Evolutionary conservation across 768 basidiomycete genomes (phyloP), one percentile per base, ranked within the genome.

Genomic region (Tylopilus cervinicoccineus): DNA sequence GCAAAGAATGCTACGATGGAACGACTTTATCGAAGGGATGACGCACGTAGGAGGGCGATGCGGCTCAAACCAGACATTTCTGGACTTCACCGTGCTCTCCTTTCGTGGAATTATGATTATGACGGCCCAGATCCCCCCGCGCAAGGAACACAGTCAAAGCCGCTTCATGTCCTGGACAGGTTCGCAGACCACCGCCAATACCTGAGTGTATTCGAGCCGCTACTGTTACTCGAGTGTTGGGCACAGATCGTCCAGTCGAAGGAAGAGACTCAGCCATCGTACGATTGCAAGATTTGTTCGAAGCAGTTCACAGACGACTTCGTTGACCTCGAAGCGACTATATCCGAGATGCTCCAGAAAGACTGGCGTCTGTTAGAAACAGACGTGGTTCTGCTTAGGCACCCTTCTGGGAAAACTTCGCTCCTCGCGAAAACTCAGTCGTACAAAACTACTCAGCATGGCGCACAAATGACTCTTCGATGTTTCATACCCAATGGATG

Each of bases 211-310:
- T 93, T 96, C 63, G 83, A 91, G 61, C 93, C 95, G 2, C 75
- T 98, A 14, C 70, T 98, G 23, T 69, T 93, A 17, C 71, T 89
- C 49, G 96, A 99, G 68, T 84, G 89, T 53, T 97, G 96, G 94
- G 81, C 86, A 24, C 91, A 95, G 61, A 77, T 95, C 20, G 60
- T 75, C 8, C 81, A 89, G 54, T 82, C 90, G 5, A 91, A 89
- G 62, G 84, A 88, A 43, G 83, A 86, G 47, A 52, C 50, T 8
- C 73, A 70, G 38, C 76, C 83, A 6, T 63, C 66, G 2, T 79
- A 82, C 56, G 71, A 76, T 22, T 82, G 81, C 67, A 83, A 79
- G 50, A 76, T 98, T 34, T 74, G 72, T 23, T 78, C 80, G 14
- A 82, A 88, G 16, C 78, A 79, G 51, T 88, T 81, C 61, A 77